Conservation (phyloP, 805 yeast species). For the Vanderwaltozyma yarrowii region DNA sequence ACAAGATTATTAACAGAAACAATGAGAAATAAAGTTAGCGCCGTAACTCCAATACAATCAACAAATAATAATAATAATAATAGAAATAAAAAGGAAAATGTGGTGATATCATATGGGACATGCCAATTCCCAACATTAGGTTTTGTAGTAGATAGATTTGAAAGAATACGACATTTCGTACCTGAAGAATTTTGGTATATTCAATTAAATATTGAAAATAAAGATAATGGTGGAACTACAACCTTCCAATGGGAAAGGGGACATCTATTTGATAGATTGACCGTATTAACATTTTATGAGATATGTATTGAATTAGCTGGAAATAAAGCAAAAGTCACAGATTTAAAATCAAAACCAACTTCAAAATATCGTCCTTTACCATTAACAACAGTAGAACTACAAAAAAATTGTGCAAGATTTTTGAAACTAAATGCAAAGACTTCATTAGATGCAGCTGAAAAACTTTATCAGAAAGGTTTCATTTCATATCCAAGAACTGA, state of each 20-base stretch:
- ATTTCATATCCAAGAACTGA: conserved; percentile 97
- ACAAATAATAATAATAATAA: conserved; percentile 2
- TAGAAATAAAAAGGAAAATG: conserved; percentile 14
- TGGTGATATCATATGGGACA: conserved; percentile 63
- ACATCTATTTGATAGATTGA: conserved; percentile 61
- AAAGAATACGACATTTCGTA: conserved; percentile 57
- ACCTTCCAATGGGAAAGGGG: conserved; percentile 64
- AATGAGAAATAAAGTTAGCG: conserved; percentile 27
- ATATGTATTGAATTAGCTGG: conserved; percentile 41
- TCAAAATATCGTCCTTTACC: conserved; percentile 80
- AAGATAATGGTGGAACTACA: conserved; percentile 20
- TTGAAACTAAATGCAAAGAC: conserved; percentile 73
- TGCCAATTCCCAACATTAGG: conserved; percentile 98
- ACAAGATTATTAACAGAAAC: conserved; percentile 61
- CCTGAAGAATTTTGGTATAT: conserved; percentile 79
- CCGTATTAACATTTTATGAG: conserved; percentile 56
- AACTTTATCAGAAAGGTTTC: conserved; percentile 73
- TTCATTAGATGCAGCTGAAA: conserved; percentile 72
- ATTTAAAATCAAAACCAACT: conserved; percentile 51
- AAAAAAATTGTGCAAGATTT: conserved; percentile 68
- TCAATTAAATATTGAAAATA: conserved; percentile 40
- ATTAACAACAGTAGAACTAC: conserved; percentile 86
- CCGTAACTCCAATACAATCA: conserved; percentile 1
- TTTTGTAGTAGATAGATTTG: conserved; percentile 86
- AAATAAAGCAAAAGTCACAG: conserved; percentile 41